Base-by-base conservation (phyloP, 2,329 filamentous ascomycete species). In the Rachicladosporium sp. region DNA sequence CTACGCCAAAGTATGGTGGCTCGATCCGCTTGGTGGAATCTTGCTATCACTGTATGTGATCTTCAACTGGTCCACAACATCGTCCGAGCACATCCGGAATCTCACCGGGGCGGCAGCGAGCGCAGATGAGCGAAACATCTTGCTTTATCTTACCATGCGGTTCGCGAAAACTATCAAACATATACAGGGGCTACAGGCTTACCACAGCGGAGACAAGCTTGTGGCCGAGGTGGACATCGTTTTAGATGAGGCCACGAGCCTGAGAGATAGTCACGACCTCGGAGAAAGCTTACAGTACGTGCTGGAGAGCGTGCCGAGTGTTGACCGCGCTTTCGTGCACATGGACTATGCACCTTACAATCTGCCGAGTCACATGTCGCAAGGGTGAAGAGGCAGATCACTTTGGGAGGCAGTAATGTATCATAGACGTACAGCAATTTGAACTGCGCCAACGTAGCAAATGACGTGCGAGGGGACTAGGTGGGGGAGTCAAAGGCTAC, bases 61-160 rank as follows among this genome's bases (percentile, higher is more conserved):
- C 51, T 66, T 77, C 58, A 86, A 83, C 59, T 91, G 85, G 85
- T 77, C 74, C 15, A 63, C 70, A 37, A 89, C 82, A 0, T 82
- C 80, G 0, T 68, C 74, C 33, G 75, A 81, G 46, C 85, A 93
- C 56, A 86, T 91, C 54, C 77, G 81, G 54, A 85, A 89, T 52
- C 65, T 91, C 23, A 83, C 80, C 0, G 85, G 85, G n/a, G 82
- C 82, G 50, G 82, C 82, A 0, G 83, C 84, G 4, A 77, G 78
- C 1, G 79, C 83, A 0, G 83, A 89, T 50, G 80, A 91, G 64
- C 74, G 87, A 23, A 93, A 91, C 55, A 75, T 93, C 35, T 62
- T 94, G 13, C 70, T 94, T 1, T 95, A 95, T 62, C 73, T 93
- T 50, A 91, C 87, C 1, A 93, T 94, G 82, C 81, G 88, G 12